Base-by-base conservation (phyloP, 805 yeast species). In the Candida sanyiensis region DNA sequence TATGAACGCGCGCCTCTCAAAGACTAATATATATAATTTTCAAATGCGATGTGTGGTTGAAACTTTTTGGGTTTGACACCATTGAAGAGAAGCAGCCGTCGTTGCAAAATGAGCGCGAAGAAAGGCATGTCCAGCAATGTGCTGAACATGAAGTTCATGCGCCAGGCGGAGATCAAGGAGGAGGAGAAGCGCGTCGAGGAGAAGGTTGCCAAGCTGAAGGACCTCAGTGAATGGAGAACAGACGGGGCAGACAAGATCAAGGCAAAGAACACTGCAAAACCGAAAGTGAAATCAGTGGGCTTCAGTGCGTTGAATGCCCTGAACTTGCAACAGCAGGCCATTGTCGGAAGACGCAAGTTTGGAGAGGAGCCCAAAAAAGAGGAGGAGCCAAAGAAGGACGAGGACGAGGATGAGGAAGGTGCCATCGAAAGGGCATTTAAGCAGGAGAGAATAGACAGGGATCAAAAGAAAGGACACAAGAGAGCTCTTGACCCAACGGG, bases 111-210 rank as follows among this genome's bases (percentile, higher is more conserved):
- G 46, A 33, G 39, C 19, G 36, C 31, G n/a, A 43, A 37, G 19
- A 44, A 43, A 19, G 45, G 46, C 7, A 62, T 77, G 41, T 82
- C 93, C 20, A 74, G 75, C 51, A 72, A 87, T 51, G 84, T 86
- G 51, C 66, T 81, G 77, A 82, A 80, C 72, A 86, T 86, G 96
- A 86, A 50, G 69, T 79, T 77, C 64, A 74, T 77, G 79, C 64
- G 58, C 33, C 51, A 69, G 25, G 74, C 71, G 17, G 68, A 62
- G 27, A 54, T 56, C n/a, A 58, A 51, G 18, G 61, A 54, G 18
- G 56, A 54, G 43, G 50, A 53, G 39, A 55, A 57, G 21, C 52
- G 65, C 27, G 56, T 58, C n/a, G 66, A 62, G 28, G 62, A 57
- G 27, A 46, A 52, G 28, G 52, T 54, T 38, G 61, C 54, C 33